phyloP scores from a whole-genome alignment of 2,329 filamentous ascomycete species.

The Fusarium sublunatum region DNA sequence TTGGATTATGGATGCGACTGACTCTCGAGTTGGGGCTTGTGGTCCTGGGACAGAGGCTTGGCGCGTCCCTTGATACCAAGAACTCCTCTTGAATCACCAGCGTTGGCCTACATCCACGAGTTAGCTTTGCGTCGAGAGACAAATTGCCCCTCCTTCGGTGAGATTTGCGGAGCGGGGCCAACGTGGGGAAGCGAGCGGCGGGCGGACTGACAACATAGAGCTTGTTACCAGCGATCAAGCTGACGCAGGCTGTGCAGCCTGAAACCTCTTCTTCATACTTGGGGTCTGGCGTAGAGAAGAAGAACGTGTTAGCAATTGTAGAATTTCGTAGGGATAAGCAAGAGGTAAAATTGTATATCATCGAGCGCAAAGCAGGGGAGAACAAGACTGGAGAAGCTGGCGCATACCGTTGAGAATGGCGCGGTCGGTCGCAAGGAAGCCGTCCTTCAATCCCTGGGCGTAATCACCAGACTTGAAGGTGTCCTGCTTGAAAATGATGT shows the following conservation, averaged over 20 bases:
- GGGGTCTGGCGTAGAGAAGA: conserved; percentile 72
- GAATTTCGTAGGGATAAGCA: not conserved
- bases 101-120: conserved; percentile 77
- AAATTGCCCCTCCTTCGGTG: conserved; percentile 31
- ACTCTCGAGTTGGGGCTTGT: conserved; percentile 99
- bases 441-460: conserved; percentile 95
- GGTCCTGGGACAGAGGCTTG: conserved; percentile 98
- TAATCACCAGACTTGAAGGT: conserved; percentile 91
- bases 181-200: conserved; percentile 26
- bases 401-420: conserved; percentile 90
- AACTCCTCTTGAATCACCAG: conserved; percentile 94
- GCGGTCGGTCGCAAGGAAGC: conserved; percentile 93
- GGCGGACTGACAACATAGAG: conserved; percentile 86
- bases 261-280: conserved; percentile 98
- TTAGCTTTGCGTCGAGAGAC: conserved; percentile 33
- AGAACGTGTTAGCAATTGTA: conserved; percentile 27
- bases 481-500: conserved; percentile 94
- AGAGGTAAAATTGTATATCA: not conserved
- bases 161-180: conserved; percentile 23
- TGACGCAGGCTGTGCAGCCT: conserved; percentile 94
- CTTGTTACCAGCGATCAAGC: conserved; percentile 88
- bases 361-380: conserved; percentile 19
- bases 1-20: conserved; percentile 45
- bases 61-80: conserved; percentile 96
- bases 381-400: conserved; percentile 19